Conservation (phyloP, 306 rosid genomes). For the Canavalia ensiformis region DNA sequence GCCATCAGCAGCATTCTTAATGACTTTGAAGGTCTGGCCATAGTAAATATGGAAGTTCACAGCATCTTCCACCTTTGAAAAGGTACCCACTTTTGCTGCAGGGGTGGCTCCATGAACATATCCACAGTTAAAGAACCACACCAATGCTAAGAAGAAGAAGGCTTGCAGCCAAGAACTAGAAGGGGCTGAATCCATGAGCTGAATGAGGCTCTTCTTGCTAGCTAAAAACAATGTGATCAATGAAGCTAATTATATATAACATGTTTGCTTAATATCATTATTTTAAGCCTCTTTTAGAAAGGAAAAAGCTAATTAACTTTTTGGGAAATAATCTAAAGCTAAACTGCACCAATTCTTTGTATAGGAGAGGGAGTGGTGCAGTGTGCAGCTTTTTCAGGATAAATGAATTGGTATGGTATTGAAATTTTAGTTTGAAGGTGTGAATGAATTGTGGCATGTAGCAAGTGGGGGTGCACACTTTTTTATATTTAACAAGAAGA, state of each 20-base stretch:
- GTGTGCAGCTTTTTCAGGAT: slow-evolving; percentile 47
- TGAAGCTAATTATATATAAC: slow-evolving; percentile 23
- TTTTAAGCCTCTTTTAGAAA: slow-evolving; percentile 29
- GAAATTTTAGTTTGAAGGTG: slow-evolving; percentile 32
- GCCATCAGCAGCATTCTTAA: slow-evolving; percentile 85
- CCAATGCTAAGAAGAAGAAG: slow-evolving; percentile 44
- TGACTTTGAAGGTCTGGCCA: slow-evolving; percentile 93
- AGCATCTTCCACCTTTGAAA: slow-evolving; percentile 89
- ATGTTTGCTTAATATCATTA: slow-evolving; percentile 33
- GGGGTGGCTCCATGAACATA: slow-evolving; percentile 51
- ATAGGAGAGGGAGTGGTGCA: slow-evolving; percentile 20
- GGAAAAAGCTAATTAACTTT: slow-evolving; percentile 53
- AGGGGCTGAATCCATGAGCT: slow-evolving; percentile 51
- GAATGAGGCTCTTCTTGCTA: background rate
- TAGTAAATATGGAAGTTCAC: slow-evolving; percentile 80
- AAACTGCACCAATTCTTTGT: slow-evolving; percentile 33
- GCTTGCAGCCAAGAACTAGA: slow-evolving; percentile 49
- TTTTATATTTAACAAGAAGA: slow-evolving; percentile 38
- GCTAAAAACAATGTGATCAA: slow-evolving; percentile 27
- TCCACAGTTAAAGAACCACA: slow-evolving; percentile 48
- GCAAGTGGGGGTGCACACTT: slow-evolving; percentile 41
- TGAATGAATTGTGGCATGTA: slow-evolving; percentile 51
- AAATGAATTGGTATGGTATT: slow-evolving; percentile 37
- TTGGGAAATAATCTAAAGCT: slow-evolving; percentile 38
- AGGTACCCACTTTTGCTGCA: slow-evolving; percentile 56